phyloP scores from a whole-genome alignment of 768 basidiomycete genomes.

The Calocybe cyanea region DNA sequence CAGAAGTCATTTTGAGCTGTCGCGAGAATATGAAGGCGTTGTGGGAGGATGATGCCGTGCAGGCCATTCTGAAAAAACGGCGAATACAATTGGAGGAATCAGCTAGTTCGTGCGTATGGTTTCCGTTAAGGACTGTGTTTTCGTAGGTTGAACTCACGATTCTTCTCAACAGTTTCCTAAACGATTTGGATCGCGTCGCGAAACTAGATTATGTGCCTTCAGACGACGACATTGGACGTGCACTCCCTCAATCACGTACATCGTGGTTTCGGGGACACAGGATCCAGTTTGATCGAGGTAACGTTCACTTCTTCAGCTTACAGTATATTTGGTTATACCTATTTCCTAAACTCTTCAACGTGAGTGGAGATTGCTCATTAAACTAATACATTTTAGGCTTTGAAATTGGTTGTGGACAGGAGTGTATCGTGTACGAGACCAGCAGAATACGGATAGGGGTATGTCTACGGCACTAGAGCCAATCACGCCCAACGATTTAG shows the following conservation, averaged over 20 bases:
- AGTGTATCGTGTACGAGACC: conserved; percentile 70
- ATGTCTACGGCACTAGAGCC: conserved; percentile 15
- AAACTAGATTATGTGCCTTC: conserved; percentile 50
- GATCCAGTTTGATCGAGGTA: conserved; percentile 47
- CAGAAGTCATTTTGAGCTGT: conserved; percentile 54
- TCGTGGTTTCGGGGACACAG: conserved; percentile 68
- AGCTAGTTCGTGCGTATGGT: conserved; percentile 56
- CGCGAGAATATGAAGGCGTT: conserved; percentile 47
- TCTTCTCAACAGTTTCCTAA: conserved; percentile 49
- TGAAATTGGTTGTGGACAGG: conserved; percentile 32
- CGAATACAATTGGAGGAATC: conserved; percentile 51
- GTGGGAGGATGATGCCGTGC: conserved; percentile 52
- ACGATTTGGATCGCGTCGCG: conserved; percentile 62
- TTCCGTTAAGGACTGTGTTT: not conserved
- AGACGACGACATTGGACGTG: conserved; percentile 63
- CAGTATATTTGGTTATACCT: not conserved
- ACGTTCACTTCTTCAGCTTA: conserved; percentile 5
- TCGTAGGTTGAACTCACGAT: not conserved
- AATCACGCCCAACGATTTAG: not conserved
- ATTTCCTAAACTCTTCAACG: not conserved
- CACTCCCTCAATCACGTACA: conserved; percentile 64
- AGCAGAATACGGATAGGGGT: conserved; percentile 61
- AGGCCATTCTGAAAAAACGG: conserved; percentile 40
- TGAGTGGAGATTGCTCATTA: not conserved
- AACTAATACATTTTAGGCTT: conserved; percentile 7